A percentile compares a stretch with the other conserved stretches of the same genome.
Conservation (phyloP, 108 stramenopile genomes). For the Skeletonema grethae region DNA sequence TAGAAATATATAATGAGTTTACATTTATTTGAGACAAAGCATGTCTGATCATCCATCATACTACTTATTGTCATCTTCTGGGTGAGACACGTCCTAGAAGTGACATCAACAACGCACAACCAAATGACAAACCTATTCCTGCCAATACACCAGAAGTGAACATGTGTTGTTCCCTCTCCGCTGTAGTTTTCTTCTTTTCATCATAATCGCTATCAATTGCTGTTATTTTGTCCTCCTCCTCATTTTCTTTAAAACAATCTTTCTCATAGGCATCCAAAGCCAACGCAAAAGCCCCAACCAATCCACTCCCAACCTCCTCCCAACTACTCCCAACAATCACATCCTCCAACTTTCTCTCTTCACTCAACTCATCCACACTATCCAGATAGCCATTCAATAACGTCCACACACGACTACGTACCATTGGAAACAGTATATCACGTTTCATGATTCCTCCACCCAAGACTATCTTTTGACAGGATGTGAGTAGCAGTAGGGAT, state of each 20-base stretch:
- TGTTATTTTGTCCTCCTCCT: no score
- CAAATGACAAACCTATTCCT: conserved; percentile 21
- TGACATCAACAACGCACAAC: conserved; percentile 10
- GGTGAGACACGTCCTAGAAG: neutral
- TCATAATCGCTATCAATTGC: no score
- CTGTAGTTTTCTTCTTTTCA: neutral
- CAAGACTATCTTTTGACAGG: conserved; percentile 89
- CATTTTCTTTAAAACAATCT: neutral
- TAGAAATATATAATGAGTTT: no score
- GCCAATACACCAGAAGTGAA: conserved; percentile 17
- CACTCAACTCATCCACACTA: conserved; percentile 35
- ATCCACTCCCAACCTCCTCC: conserved; percentile 27
- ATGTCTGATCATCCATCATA: neutral
- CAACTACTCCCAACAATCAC: conserved; percentile 38
- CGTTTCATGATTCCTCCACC: conserved; percentile 95
- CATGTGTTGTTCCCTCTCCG: neutral
- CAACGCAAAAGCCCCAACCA: conserved; percentile 40
- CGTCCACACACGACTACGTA: conserved; percentile 56
- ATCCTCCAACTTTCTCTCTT: conserved; percentile 18
- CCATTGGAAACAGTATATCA: conserved; percentile 59
- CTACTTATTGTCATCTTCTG: neutral
- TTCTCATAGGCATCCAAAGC: conserved; percentile 29
- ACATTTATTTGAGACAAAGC: no score
- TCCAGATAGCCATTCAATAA: conserved; percentile 94
- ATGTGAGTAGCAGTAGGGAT: conserved; percentile 75